phyloP scores from a whole-genome alignment of 2,329 filamentous ascomycete species.

The Sporothrix dimorphospora region DNA sequence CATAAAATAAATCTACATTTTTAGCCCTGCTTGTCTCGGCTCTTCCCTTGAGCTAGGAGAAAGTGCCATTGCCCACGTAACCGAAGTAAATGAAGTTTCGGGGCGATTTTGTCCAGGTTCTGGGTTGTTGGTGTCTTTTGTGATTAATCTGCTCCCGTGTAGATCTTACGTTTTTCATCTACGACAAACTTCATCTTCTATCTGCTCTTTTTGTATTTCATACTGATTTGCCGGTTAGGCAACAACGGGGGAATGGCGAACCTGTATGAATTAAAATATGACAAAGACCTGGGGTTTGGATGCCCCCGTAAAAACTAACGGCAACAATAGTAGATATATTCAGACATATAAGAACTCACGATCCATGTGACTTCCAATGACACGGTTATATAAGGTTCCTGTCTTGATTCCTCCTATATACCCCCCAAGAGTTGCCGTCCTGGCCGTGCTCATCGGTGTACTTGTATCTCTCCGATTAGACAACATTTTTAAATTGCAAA shows the following conservation, averaged over 20 bases:
- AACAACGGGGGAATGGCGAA: neutral
- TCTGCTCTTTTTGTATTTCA: neutral
- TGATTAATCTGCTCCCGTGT: neutral
- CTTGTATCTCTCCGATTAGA: neutral
- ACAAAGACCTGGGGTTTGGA: neutral
- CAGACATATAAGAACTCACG: neutral
- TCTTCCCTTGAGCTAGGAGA: constrained; percentile 5
- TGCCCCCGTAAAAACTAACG: neutral
- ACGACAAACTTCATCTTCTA: neutral
- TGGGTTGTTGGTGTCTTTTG: neutral
- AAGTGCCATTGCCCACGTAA: neutral
- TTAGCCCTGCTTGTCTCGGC: neutral
- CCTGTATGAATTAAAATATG: neutral
- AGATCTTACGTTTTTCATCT: neutral
- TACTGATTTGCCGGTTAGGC: neutral
- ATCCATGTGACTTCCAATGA: neutral
- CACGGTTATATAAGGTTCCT: neutral
- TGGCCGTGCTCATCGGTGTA: neutral
- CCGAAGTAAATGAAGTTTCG: neutral
- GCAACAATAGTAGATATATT: neutral
- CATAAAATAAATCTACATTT: neutral
- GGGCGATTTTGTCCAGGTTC: neutral
- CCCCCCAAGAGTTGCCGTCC: neutral
- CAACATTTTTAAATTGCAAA: neutral
- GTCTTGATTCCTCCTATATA: neutral